A percentile compares a stretch with the other conserved stretches of the same genome.
These are phyloP conservation scores for Leccinum boreale DNA, from an alignment of 768 basidiomycete species.

Conservation along the genomic window DNA sequence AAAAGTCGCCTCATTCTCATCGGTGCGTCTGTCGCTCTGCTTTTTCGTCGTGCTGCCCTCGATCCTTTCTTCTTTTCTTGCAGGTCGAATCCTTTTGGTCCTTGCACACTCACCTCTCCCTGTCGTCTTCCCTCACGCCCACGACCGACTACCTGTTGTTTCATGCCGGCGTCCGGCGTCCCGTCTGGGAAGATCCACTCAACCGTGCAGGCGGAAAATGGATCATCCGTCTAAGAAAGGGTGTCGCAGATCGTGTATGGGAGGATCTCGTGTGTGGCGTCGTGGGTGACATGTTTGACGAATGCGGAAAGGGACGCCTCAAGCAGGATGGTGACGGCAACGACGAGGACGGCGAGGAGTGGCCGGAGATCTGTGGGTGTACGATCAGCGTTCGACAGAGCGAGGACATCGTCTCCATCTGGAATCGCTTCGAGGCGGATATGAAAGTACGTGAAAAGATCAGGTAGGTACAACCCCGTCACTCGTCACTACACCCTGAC, in stretches of 20 bases:
- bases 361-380: constrained; percentile 89
- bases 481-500: constrained; percentile 29
- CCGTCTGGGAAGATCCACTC: constrained; percentile 95
- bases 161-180: constrained; percentile 78
- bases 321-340: constrained; percentile 33
- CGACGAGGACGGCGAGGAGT: constrained; percentile 41
- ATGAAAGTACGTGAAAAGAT: constrained; percentile 75
- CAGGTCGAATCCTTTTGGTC: constrained; percentile 97
- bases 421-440: constrained; percentile 85
- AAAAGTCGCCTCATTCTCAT: constrained; percentile 85
- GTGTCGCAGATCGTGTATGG: constrained; percentile 87
- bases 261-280: constrained; percentile 85
- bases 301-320: constrained; percentile 40
- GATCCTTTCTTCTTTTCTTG: not conserved
- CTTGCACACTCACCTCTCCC: constrained; percentile 85
- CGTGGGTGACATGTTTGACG: constrained; percentile 88
- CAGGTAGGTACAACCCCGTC: constrained; percentile 48
- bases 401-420: constrained; percentile 92
- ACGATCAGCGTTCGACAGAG: constrained; percentile 91
- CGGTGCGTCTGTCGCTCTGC: constrained; percentile 45
- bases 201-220: constrained; percentile 90
- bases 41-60: not conserved
- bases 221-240: constrained; percentile 91
- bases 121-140: constrained; percentile 78
- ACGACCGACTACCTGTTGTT: constrained; percentile 96